Evolutionary conservation across 441 rosid species (phyloP), one percentile per base, ranked within the genome.

Genomic region (Francoa sonchifolia): DNA sequence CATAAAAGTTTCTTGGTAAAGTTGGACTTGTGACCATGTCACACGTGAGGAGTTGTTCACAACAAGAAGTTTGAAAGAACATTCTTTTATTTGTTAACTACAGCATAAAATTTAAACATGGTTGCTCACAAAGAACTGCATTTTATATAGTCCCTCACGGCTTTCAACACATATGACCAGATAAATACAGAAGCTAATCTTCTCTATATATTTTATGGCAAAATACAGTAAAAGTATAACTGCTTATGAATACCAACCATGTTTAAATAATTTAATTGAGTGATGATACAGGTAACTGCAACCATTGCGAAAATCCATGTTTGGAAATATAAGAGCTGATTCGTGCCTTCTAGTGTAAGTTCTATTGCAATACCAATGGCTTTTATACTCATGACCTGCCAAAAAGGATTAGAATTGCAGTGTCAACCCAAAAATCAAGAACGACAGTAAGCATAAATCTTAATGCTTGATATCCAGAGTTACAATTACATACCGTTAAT

Each of bases 351-450:
- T 48, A 80, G n/a, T 27, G 95, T 80, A 51, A 87, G 60, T 47
- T 87, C 68, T 55, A 87, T 77, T 1, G 95, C 97, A 62, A 87
- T 87, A 26, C 95, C 97, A 35, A 83, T 68, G 22, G 97, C 97
- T 67, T 88, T 88, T 39, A 88, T 58, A 53, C 97, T 80, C 97
- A 88, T 88, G 35, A 88, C 97, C 95, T 88, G 76, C 52, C 32
- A 59, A 39, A 41, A 40, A 38, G 39, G 8, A 36, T 21, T 11
- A 19, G n/a, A 21, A 21, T 6, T 6, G 13, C 9, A 27, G 16
- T 18, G 25, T 22, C 31, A 42, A 14, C 19, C 10, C n/a, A 21
- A 31, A n/a, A 32, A 15, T 6, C 1, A 44, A 12, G 16, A 42
- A 15, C 11, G 16, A n/a, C 19, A 22, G 6, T 22, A 53, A 9